Base-by-base conservation (phyloP, 2,329 filamentous ascomycete genomes). In the Emericellopsis atlantica region DNA sequence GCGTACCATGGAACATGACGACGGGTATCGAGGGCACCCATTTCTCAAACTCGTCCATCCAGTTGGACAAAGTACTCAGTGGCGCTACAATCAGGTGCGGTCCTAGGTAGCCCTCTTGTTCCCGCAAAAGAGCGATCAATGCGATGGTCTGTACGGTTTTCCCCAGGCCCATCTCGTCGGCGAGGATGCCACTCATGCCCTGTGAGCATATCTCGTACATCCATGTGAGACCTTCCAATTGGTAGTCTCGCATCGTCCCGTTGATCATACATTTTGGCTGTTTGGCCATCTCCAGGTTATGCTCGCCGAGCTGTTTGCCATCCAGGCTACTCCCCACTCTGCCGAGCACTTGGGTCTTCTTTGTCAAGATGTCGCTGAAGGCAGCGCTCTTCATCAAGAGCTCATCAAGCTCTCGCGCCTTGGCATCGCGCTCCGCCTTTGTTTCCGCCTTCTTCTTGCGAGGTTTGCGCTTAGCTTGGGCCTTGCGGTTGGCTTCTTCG, bases 131-230 rank as follows among this genome's bases (percentile, higher is more conserved):
- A 0, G 90, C 90, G 32, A 95, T 80, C 46, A 95, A 72, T 0
- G 87, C 81, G 32, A 95, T 94, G 0, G 87, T 88, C 54, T 95
- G 89, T 1, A 95, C 76, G 0, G 89, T 95, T 66, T 95, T 95
- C 74, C 75, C 76, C 6, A 95, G 62, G 0, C 89, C 89, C 89
- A 95, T 95, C 58, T 95, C 89, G 51, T 95, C 89, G 0, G 89
- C 89, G 26, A 95, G 59, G 43, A 95, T 95, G 2, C 89, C 89
- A 48, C 87, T 93, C 58, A 95, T 75, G 10, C 89, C 89, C 52
- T 95, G 92, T 2, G 70, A 61, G 43, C 72, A 76, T 40, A 78
- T 74, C 67, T 95, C 87, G 51, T 84, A 94, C 67, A 98, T 81
- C 92, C 92, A 98, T 1, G 94, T 93, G 1, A 98, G 61, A 0